These are phyloP conservation scores for Escovopsis sp. DNA, from an alignment of 2,329 filamentous ascomycete species.

Conservation along the genomic window DNA sequence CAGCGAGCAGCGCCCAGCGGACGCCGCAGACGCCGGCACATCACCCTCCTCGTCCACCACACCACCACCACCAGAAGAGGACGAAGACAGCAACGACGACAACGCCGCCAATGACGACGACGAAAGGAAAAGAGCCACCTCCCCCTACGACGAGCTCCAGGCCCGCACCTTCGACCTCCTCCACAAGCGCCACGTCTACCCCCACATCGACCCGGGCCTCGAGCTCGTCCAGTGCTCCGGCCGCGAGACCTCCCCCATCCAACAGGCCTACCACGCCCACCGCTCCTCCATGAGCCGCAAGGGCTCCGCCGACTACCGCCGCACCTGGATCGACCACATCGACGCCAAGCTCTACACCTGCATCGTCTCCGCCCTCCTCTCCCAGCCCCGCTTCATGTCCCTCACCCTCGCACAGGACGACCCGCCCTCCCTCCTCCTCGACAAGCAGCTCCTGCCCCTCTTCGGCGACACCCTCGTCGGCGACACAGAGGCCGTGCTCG, in stretches of 20 bases:
- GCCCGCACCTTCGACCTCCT: slow-evolving; percentile 69
- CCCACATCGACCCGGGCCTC: slow-evolving; percentile 52
- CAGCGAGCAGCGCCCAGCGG: too few species aligned
- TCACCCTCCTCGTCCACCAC: too few species aligned
- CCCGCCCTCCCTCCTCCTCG: slow-evolving; percentile 56
- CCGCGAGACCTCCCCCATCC: slow-evolving; percentile 28
- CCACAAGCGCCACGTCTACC: slow-evolving; percentile 59
- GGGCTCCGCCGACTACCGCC: slow-evolving; percentile 17
- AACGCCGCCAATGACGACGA: too few species aligned
- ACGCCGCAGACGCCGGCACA: too few species aligned
- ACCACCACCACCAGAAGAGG: too few species aligned
- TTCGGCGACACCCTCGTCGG: slow-evolving; percentile 65
- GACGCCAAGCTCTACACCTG: slow-evolving; percentile 49
- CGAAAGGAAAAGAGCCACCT: too few species aligned
- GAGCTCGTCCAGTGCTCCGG: slow-evolving; percentile 74
- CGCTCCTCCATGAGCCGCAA: slow-evolving; percentile 22
- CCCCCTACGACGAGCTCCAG: slow-evolving; percentile 55
- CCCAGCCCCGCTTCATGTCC: slow-evolving; percentile 55
- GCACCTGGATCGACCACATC: slow-evolving; percentile 41
- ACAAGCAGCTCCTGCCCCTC: slow-evolving; percentile 48
- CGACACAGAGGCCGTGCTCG: slow-evolving; percentile 52
- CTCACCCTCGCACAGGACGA: slow-evolving; percentile 60
- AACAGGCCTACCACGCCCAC: slow-evolving; percentile 22
- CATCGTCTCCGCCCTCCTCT: slow-evolving; percentile 43
- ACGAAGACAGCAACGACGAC: too few species aligned